Evolutionary conservation across 768 basidiomycete genomes (phyloP).

Genomic region (Leucosporidium creatinivorum): DNA sequence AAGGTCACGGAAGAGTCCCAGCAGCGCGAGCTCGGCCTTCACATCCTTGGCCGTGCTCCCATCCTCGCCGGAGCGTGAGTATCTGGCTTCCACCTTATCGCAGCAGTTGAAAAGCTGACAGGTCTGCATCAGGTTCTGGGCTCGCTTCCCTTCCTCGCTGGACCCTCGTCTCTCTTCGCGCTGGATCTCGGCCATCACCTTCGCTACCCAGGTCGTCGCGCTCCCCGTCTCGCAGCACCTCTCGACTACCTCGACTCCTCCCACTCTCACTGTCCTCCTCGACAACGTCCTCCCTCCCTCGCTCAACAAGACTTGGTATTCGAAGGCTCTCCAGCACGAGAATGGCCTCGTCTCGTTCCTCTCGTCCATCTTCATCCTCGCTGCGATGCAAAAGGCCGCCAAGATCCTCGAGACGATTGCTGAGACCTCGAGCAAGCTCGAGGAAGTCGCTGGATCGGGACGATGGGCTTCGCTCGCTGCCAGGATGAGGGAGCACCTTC

Average conservation of each 20-base stretch:
- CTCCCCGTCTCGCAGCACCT: constrained; percentile 57
- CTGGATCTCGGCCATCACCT: constrained; percentile 84
- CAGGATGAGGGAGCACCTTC: constrained; percentile 58
- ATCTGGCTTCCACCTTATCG: background rate
- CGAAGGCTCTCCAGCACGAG: constrained; percentile 68
- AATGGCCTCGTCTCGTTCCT: constrained; percentile 77
- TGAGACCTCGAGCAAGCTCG: constrained; percentile 52
- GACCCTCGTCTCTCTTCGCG: constrained; percentile 80
- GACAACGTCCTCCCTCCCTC: constrained; percentile 72
- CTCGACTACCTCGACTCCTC: constrained; percentile 53
- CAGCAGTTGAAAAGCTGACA: background rate
- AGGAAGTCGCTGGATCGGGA: constrained; percentile 54
- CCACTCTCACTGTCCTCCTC: constrained; percentile 61
- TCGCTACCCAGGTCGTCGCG: constrained; percentile 69
- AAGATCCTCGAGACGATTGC: constrained; percentile 50
- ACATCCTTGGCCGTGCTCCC: constrained; percentile 51
- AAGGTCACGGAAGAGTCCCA: constrained; percentile 83
- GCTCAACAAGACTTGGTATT: constrained; percentile 62
- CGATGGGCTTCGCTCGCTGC: constrained; percentile 55
- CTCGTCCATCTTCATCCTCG: constrained; percentile 66
- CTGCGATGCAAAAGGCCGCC: constrained; percentile 66
- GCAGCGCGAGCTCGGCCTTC: constrained; percentile 74
- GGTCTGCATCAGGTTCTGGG: constrained; percentile 25
- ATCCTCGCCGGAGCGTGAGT: constrained; percentile 18
- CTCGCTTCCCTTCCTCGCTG: constrained; percentile 45